Evolutionary conservation across 805 yeast genomes (phyloP), one percentile per base, ranked within the genome.

Genomic region (Komagataella ulmi): DNA sequence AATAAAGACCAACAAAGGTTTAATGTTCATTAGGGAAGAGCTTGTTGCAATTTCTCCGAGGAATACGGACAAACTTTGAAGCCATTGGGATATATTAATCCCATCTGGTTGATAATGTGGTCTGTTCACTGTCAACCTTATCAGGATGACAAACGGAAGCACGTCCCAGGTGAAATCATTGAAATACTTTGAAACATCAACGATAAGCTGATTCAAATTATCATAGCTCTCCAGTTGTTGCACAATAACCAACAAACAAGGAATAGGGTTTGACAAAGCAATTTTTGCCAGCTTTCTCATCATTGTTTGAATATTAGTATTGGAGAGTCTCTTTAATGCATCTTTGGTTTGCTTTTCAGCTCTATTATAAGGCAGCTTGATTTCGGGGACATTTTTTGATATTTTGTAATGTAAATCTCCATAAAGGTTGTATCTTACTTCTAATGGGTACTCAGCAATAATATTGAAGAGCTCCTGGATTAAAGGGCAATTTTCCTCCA

Each of bases 141-240:
- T 75, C 59, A 90, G 69, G 3, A 90, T 65, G 1, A 85, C 88
- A 59, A 79, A 81, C 3, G 90, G 83, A 30, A 91, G 65, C 2
- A 81, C 85, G 63, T 91, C 98, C 89, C 95, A 88, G 0, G 89
- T 88, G 59, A 84, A 83, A 4, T 69, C 75, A 50, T 82, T 83
- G 62, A 88, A 88, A 60, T 79, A 83, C 45, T 80, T 70, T 0
- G 96, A 88, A 6, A 93, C 79, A 48, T 83, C 83, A 7, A 88
- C 89, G 6, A 91, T 80, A 53, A 91, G 71, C 44, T 79, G 81
- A 47, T 83, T 85, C 55, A 91, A 76, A 61, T 91, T 91, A 61
- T 85, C 96, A 62, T 91, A 91, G 68, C 93, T 88, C 65, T 91
- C 98, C 56, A 91, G 80, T 61, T 88, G 97, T 48, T 80, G 79